A percentile compares a stretch with the other conserved stretches of the same genome.
phyloP scores from a whole-genome alignment of 257 asterid species.

The Solanum arcanum region DNA sequence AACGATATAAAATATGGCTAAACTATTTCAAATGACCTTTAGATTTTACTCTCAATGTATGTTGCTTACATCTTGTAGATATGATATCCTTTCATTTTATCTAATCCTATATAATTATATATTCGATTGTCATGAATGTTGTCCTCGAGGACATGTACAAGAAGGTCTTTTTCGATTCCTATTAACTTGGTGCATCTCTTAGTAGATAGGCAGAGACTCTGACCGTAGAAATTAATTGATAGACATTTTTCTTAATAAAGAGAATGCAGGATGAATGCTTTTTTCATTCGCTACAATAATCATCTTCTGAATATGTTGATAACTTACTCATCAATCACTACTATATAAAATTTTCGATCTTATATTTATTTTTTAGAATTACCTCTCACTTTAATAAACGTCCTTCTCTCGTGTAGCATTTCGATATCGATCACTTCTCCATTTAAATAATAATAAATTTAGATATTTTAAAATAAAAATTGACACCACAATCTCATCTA shows the following conservation, averaged over 20 bases:
- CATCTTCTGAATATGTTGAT: no score
- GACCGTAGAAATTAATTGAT: no score
- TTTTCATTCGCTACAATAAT: no score
- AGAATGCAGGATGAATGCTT: no score
- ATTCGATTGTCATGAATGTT: neutral
- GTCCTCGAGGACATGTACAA: no score
- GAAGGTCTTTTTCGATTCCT: no score
- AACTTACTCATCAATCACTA: no score
- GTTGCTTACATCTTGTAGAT: neutral
- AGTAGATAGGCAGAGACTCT: no score
- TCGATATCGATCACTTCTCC: neutral
- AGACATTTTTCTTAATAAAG: no score
- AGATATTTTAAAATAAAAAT: neutral
- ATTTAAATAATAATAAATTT: neutral
- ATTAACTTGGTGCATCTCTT: no score
- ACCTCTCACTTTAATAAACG: neutral
- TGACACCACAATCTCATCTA: neutral
- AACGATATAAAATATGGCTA: neutral
- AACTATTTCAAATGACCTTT: neutral
- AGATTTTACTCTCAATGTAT: neutral
- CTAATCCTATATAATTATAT: neutral
- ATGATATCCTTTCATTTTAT: neutral
- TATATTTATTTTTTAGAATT: neutral
- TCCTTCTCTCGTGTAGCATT: neutral
- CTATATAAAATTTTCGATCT: no score